Percentiles rank a stretch among this genome's conserved stretches.
Evolutionary conservation across 306 rosid species (phyloP).

Genomic region (Casuarina equisetifolia): DNA sequence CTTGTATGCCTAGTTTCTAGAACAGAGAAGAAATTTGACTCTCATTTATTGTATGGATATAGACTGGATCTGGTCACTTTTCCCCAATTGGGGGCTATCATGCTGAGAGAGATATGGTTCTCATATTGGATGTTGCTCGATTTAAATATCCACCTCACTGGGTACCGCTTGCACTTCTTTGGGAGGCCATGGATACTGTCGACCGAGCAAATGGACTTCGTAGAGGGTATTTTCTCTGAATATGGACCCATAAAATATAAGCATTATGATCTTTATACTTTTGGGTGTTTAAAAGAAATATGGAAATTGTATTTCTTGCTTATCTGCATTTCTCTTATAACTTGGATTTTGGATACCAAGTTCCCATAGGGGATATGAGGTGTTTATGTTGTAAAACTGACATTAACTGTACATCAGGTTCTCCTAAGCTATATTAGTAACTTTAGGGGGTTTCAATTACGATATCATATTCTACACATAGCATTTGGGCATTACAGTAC

Average conservation of each 20-base stretch:
- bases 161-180: constrained; percentile 83
- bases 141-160: constrained; percentile 96
- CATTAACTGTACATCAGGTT: no score
- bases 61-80: constrained; percentile 95
- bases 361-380: no score
- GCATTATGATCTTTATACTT: background rate
- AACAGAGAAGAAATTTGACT: constrained; percentile 7
- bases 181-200: constrained; percentile 76
- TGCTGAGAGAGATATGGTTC: constrained; percentile 78
- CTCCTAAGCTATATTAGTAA: no score
- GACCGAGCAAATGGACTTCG: constrained; percentile 66
- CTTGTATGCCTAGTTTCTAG: background rate
- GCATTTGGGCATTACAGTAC: no score
- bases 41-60: constrained; percentile 32
- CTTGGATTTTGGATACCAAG: no score
- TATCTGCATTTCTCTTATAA: background rate
- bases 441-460: no score
- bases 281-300: constrained; percentile 5
- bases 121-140: constrained; percentile 92
- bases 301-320: constrained; percentile 9
- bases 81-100: constrained; percentile 95
- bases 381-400: no score
- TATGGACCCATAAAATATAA: background rate
- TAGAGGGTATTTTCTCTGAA: constrained; percentile 59
- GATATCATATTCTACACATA: no score